A percentile compares a stretch with the other conserved stretches of the same genome.
These are phyloP conservation scores for Pisolithus sp. DNA, from an alignment of 768 basidiomycete species.

Conservation along the genomic window DNA sequence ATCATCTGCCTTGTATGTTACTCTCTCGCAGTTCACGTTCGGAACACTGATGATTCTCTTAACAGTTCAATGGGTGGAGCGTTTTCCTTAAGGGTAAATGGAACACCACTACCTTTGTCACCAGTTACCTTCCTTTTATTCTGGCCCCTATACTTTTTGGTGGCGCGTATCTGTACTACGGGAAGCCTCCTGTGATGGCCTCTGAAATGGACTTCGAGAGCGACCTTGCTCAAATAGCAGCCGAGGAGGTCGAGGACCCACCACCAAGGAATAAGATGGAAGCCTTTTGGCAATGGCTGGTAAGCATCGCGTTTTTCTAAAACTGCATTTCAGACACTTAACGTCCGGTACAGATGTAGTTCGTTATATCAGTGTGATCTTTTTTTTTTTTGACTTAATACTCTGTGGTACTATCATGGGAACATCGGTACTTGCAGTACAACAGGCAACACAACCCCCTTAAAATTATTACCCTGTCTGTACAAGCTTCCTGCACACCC, in stretches of 20 bases:
- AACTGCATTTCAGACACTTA: no score
- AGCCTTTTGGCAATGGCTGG: slow-evolving; percentile 75
- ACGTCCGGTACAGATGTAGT: background rate
- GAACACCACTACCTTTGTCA: slow-evolving; percentile 66
- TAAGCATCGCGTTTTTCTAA: slow-evolving; percentile 31
- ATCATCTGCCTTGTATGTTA: slow-evolving; percentile 57
- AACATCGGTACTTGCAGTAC: no score
- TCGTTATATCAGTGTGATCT: background rate
- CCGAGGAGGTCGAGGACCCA: slow-evolving; percentile 62
- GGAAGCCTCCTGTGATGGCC: slow-evolving; percentile 22
- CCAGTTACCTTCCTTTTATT: slow-evolving; percentile 70
- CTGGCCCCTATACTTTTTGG: slow-evolving; percentile 74
- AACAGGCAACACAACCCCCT: no score
- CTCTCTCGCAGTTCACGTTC: background rate
- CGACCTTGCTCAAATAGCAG: slow-evolving; percentile 64
- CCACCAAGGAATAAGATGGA: slow-evolving; percentile 63
- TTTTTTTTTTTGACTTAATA: background rate
- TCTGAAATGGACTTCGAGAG: slow-evolving; percentile 82
- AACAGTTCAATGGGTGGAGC: slow-evolving; percentile 41
- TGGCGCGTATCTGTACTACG: slow-evolving; percentile 44
- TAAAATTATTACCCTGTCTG: no score
- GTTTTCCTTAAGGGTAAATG: slow-evolving; percentile 51
- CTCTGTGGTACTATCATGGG: no score
- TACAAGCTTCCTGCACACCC: no score
- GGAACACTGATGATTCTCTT: slow-evolving; percentile 26